Conservation (phyloP, 1,139 yeast genomes). For the Yamadazyma oceani region DNA sequence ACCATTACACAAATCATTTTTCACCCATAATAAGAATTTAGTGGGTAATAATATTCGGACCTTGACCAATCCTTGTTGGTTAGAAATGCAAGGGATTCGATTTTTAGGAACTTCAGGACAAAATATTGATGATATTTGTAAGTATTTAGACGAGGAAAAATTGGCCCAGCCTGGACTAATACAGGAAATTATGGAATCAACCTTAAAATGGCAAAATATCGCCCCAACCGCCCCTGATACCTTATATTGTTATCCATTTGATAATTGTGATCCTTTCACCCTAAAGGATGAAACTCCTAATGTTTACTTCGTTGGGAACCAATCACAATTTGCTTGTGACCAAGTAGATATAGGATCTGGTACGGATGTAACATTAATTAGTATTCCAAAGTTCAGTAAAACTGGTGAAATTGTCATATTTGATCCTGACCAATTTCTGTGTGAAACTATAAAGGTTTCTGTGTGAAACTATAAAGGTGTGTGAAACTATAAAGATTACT, state of each 20-base stretch:
- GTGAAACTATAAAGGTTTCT: conserved; percentile 40
- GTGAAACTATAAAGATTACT: conserved; percentile 40
- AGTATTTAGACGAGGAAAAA: conserved; percentile 45
- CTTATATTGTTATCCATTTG: conserved; percentile 82
- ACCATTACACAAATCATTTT: conserved; percentile 75
- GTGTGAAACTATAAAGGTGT: conserved; percentile 8
- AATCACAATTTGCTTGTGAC: conserved; percentile 53
- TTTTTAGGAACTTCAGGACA: conserved; percentile 83
- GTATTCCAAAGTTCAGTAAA: conserved; percentile 67
- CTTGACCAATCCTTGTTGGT: conserved; percentile 78
- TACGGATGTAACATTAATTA: conserved; percentile 49
- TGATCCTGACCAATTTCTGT: conserved; percentile 56
- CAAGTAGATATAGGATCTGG: conserved; percentile 26
- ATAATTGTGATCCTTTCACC: conserved; percentile 79
- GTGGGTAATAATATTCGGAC: conserved; percentile 41
- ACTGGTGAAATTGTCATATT: conserved; percentile 71
- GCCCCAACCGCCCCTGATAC: conserved; percentile 98
- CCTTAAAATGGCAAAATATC: conserved; percentile 79
- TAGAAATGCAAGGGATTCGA: conserved; percentile 52
- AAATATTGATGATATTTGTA: conserved; percentile 72
- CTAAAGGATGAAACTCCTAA: conserved; percentile 71
- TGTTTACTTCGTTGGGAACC: conserved; percentile 85
- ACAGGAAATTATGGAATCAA: conserved; percentile 61
- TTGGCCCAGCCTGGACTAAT: conserved; percentile 25
- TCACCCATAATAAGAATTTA: conserved; percentile 47